Conservation (phyloP, 345 rosid genomes). For the Boechera stricta region DNA sequence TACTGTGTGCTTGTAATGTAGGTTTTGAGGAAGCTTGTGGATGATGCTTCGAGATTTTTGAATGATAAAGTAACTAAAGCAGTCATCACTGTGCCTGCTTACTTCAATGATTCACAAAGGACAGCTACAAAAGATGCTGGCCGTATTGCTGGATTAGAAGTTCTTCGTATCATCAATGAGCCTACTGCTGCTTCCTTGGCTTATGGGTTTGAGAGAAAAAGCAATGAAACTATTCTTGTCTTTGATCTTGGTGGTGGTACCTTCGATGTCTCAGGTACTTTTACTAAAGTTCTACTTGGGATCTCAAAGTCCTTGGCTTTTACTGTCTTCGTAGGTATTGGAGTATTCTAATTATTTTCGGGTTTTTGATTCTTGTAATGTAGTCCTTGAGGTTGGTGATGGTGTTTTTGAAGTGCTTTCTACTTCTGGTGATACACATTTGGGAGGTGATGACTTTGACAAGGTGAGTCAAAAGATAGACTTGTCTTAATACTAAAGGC, state of each 20-base stretch:
- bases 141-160: conserved; percentile 78
- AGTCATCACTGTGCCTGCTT: conserved; percentile 80
- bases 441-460: conserved; percentile 99
- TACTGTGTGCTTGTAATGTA: conserved; percentile 30
- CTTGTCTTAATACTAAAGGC: background rate
- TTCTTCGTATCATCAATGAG: conserved; percentile 92
- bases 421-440: conserved; percentile 95
- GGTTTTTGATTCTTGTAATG: conserved; percentile 12
- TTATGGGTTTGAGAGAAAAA: conserved; percentile 97
- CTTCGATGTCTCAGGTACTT: conserved; percentile 92
- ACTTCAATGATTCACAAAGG: conserved; percentile 87
- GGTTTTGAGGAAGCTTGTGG: conserved; percentile 96
- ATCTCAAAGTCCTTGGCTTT: background rate
- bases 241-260: conserved; percentile 99
- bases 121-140: conserved; percentile 99
- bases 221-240: conserved; percentile 91
- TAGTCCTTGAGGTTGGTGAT: conserved; percentile 99
- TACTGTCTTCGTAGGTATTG: background rate
- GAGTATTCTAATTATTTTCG: background rate
- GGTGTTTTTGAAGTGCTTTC: conserved; percentile 99
- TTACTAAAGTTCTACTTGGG: background rate
- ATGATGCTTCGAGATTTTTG: conserved; percentile 87
- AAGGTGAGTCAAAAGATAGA: conserved; percentile 54
- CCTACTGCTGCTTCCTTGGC: conserved; percentile 99
- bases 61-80: conserved; percentile 75